A percentile compares a stretch with the other conserved stretches of the same genome.
Evolutionary conservation across 169 alveolate species (phyloP).

Genomic region (Miamiensis avidus): DNA sequence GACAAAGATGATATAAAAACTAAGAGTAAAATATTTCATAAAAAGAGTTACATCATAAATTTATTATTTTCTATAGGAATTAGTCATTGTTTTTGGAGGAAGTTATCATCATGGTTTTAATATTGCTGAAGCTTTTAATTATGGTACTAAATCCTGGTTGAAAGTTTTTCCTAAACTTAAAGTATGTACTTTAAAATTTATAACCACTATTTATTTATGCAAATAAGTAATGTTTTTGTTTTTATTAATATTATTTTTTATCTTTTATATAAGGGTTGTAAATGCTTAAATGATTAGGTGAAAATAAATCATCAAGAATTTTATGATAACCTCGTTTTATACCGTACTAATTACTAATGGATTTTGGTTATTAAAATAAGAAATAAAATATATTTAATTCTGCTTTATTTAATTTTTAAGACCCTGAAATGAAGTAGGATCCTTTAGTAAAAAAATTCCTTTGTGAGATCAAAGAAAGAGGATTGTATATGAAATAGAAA

Average conservation of each 20-base stretch:
- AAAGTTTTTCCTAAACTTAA: conserved; percentile 42
- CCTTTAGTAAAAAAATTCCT: neutral
- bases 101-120: conserved; percentile 94
- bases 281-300: neutral
- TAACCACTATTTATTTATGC: too few relatives aligned
- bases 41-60: too few relatives aligned
- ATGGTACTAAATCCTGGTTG: conserved; percentile 90
- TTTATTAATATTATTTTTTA: too few relatives aligned
- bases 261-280: neutral
- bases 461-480: neutral
- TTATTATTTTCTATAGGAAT: conserved; percentile 43
- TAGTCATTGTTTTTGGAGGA: conserved; percentile 89
- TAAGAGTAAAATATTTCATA: conserved; percentile 58
- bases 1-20: conserved; percentile 74
- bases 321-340: neutral
- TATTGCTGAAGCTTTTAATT: conserved; percentile 96
- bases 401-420: neutral
- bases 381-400: too few relatives aligned
- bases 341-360: neutral
- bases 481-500: neutral
- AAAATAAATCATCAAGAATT: neutral
- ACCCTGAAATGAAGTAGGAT: neutral
- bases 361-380: too few relatives aligned
- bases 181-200: neutral
- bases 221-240: neutral